Evolutionary conservation across 2,329 filamentous ascomycete species (phyloP), one percentile per base, ranked within the genome.

Genomic region (Neofusicoccum parvum): DNA sequence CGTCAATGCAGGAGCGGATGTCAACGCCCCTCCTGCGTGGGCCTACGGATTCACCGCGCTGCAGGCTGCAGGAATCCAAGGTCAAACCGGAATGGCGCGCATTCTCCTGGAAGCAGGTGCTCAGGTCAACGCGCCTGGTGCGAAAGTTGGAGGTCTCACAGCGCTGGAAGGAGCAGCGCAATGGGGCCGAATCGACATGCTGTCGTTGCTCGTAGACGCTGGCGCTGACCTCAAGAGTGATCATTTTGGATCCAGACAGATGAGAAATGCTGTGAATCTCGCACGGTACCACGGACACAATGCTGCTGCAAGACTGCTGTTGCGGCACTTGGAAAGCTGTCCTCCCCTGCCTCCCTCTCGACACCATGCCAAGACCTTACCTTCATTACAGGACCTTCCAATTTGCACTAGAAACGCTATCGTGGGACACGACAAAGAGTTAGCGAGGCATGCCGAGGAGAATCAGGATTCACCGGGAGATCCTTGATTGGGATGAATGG

Each of bases 91-190:
- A 1, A 72, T 72, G 17, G 66, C 69, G 6, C 39, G 54, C 4
- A 64, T 34, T 10, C 66, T 74, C 15, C 53, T 73, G 12, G 68
- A 70, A 10, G 58, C 66, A 15, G 69, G 67, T 5, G 70, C 71
- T 32, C 66, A 71, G 56, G 49, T 72, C 50, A 70, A 74, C 64
- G 70, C 69, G 46, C 39, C 54, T 1, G 34, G 67, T 6, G 69
- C 71, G 15, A 27, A 17, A n/a, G 14, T 11, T 6, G 60, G 71
- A 5, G 73, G 73, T 27, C 54, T 69, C 15, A 73, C 73, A 1
- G 72, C 74, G 1, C 58, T 75, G 7, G 67, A 71, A 64, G 73
- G 69, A 15, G 72, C 73, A 4, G 72, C 73, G 41, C 70, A 74
- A 53, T 50, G 70, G n/a, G 73, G 73, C 37, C 69, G 70, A 9